Base-by-base conservation (phyloP, 2,329 filamentous ascomycete genomes). In the Elsinoe perseae region DNA sequence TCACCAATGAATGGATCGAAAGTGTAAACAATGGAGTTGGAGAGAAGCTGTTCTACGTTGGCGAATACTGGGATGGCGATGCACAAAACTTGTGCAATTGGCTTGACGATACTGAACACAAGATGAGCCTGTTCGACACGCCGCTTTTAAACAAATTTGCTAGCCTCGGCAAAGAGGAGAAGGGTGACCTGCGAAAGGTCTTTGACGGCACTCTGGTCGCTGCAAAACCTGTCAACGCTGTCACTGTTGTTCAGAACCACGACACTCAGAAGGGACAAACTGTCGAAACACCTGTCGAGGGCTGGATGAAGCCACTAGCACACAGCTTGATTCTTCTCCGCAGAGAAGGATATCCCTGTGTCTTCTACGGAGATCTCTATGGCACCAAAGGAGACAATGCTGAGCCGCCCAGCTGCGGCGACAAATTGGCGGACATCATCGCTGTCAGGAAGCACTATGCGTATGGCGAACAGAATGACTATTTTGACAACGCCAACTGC, bases 281-380 rank as follows among this genome's bases (percentile, higher is more conserved):
- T 1, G 74, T 84, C 42, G 82, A 80, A 62, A 80, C 82, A 0
- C 79, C 79, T 1, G 80, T 89, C 38, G 77, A 81, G 56, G 74
- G 76, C 23, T 84, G 80, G 71, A 86, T 89, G 73, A 87, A 87
- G 68, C 79, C 84, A 0, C 74, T 89, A 14, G 86, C 85, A 10
- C 88, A 89, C 67, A 73, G 84, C 0, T 75, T 89, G 43, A 87
- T 89, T 56, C 78, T 90, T 1, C 79, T 89, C 23, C 78, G 83
- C 10, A 69, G 75, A 50, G 73, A 80, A 30, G 84, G 84, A 14
- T 77, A 81, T 25, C 85, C 85, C 0, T 87, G 82, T 62, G 72
- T 87, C 32, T 89, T 89, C 66, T 88, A 83, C 65, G 83, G 84
- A 21, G 84, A 88, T 64, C 67, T 87, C 0, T 86, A 85, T 67